Percentiles rank a stretch among this genome's conserved stretches.
Conservation (phyloP, 225 moss, liverwort and hornwort genomes). For the Sphagnum tenellum region DNA sequence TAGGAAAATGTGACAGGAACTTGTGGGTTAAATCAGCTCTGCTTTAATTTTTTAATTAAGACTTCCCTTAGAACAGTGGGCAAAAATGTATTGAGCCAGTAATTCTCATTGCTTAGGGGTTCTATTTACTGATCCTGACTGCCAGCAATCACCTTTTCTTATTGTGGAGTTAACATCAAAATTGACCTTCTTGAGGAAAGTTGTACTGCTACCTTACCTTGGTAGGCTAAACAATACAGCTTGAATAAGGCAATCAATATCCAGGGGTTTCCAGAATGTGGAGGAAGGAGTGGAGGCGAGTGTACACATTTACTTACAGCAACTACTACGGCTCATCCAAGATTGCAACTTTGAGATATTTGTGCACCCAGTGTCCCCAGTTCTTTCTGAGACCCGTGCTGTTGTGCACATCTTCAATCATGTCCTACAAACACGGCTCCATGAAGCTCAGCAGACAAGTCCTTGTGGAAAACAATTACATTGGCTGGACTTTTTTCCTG, state of each 20-base stretch:
- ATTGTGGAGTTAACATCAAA: too few species aligned
- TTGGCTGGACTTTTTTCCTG: constrained; percentile 21
- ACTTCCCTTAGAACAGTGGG: too few species aligned
- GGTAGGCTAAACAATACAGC: neutral
- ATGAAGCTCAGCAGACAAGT: constrained; percentile 4
- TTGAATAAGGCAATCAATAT: neutral
- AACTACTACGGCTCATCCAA: constrained; percentile 16
- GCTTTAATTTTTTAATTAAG: too few species aligned
- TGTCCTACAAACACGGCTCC: constrained; percentile 17
- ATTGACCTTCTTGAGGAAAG: too few species aligned
- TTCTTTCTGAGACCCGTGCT: constrained; percentile 21
- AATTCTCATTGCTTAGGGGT: too few species aligned
- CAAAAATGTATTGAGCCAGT: too few species aligned
- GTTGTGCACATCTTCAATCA: constrained; percentile 23
- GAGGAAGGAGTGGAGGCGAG: constrained; percentile 19
- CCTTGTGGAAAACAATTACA: constrained; percentile 12
- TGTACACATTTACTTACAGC: constrained; percentile 19
- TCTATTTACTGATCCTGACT: too few species aligned
- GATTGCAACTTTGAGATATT: constrained; percentile 25
- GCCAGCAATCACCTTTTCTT: too few species aligned
- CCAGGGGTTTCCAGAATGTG: constrained; percentile 7
- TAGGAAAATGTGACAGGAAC: too few species aligned
- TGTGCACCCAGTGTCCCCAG: constrained; percentile 33
- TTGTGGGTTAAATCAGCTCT: too few species aligned
- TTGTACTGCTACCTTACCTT: too few species aligned